A percentile compares a stretch with the other conserved stretches of the same genome.
Conservation (phyloP, 139 green algal species). For the Chara braunii region DNA sequence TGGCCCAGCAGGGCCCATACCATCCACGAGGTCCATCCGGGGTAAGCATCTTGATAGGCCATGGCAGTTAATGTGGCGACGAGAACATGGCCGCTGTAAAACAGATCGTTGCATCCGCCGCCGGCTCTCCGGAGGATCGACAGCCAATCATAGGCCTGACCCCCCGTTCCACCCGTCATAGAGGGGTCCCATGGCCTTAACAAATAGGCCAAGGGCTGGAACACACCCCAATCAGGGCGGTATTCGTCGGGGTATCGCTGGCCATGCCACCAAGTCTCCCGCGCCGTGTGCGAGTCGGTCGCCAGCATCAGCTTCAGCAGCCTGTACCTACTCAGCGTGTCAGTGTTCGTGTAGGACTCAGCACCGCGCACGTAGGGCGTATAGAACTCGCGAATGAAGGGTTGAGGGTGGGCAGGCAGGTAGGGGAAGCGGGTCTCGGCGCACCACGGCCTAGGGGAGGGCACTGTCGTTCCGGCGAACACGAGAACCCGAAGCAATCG, state of each 20-base stretch:
- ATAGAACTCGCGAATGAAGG: conserved; percentile 24
- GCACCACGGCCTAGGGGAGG: conserved; percentile 34
- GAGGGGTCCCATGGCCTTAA: conserved; percentile 8
- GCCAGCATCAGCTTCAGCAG: background rate
- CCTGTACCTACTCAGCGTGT: background rate
- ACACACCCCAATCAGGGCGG: conserved; percentile 13
- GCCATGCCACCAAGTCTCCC: too few relatives aligned
- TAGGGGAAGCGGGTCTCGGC: background rate
- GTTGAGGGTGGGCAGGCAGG: conserved; percentile 14
- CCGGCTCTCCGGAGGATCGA: background rate
- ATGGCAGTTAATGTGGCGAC: conserved; percentile 19
- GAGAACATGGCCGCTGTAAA: conserved; percentile 34
- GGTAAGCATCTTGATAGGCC: conserved; percentile 29
- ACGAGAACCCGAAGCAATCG: conserved; percentile 21
- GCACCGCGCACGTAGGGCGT: conserved; percentile 21
- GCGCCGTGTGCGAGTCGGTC: background rate
- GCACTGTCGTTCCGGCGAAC: conserved; percentile 27
- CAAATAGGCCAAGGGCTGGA: conserved; percentile 20
- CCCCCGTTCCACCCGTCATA: too few relatives aligned
- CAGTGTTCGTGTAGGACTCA: conserved; percentile 10
- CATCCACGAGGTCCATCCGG: conserved; percentile 5
- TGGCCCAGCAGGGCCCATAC: conserved; percentile 22
- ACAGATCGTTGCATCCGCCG: conserved; percentile 40
- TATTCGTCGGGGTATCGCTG: conserved; percentile 29
- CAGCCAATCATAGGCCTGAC: too few relatives aligned